These are phyloP conservation scores for Salvia sclarea DNA, from an alignment of 305 asterid species.

Conservation along the genomic window DNA sequence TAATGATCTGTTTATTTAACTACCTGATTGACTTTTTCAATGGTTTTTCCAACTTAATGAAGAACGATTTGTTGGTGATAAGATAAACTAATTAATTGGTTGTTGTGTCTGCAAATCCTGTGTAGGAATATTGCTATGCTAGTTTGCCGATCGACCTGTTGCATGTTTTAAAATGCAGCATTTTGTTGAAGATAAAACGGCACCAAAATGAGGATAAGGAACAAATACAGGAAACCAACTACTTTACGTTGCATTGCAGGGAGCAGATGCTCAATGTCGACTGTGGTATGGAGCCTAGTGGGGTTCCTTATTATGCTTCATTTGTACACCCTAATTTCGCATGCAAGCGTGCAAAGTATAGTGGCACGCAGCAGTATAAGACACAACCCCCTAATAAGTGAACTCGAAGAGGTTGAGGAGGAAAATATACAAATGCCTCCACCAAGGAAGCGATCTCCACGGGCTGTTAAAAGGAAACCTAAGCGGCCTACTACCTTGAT, in stretches of 20 bases:
- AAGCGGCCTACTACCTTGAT: slow-evolving; percentile 61
- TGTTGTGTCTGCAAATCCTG: slow-evolving; percentile 21
- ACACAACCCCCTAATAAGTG: slow-evolving; percentile 51
- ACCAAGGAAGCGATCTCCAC: slow-evolving; percentile 80
- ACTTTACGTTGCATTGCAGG: slow-evolving; percentile 79
- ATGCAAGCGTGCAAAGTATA: slow-evolving; percentile 37
- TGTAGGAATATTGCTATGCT: slow-evolving; percentile 32
- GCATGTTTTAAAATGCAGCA: slow-evolving; percentile 54
- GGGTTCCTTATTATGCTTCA: slow-evolving; percentile 69
- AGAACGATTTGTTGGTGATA: background rate
- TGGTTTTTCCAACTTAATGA: slow-evolving; percentile 4
- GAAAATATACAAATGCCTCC: slow-evolving; percentile 76
- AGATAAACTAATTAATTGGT: slow-evolving; percentile 14
- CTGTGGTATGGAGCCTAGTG: slow-evolving; percentile 58
- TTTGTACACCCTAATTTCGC: slow-evolving; percentile 48
- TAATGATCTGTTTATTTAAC: slow-evolving; percentile 12
- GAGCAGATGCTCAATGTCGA: slow-evolving; percentile 58
- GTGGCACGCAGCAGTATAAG: slow-evolving; percentile 33
- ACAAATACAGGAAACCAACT: slow-evolving; percentile 68
- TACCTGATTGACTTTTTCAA: background rate
- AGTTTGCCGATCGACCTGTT: slow-evolving; percentile 46
- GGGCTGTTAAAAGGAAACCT: slow-evolving; percentile 83
- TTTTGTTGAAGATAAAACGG: slow-evolving; percentile 55
- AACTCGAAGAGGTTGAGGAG: slow-evolving; percentile 82
- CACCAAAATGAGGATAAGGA: slow-evolving; percentile 69